Percentiles rank a stretch among this genome's conserved stretches.
phyloP scores from a whole-genome alignment of 148 eudicot genomes.

The Cornus kousa region DNA sequence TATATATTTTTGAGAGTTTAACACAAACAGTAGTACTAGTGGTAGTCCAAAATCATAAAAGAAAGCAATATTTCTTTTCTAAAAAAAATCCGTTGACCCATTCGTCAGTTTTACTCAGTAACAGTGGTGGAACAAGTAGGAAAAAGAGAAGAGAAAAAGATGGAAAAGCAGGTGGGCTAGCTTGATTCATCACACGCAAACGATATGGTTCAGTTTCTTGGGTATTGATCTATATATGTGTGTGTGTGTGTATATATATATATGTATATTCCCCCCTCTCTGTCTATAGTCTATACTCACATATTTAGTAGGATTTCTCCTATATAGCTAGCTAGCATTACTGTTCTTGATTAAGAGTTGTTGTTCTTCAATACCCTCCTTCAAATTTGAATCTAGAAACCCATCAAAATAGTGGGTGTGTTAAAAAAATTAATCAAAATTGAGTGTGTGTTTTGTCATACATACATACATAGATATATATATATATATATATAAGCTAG shows the following conservation, averaged over 20 bases:
- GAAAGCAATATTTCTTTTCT: neutral
- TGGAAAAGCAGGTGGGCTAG: neutral
- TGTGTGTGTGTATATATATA: too few species aligned
- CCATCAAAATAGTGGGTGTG: neutral
- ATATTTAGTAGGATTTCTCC: neutral
- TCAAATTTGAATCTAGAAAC: neutral
- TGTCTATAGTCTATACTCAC: neutral
- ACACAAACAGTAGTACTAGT: neutral
- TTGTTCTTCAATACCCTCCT: neutral
- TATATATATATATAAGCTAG: too few species aligned
- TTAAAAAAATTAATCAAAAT: neutral
- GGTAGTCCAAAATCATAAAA: neutral
- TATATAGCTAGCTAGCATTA: neutral
- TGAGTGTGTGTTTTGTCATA: neutral
- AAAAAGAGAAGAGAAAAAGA: constrained; percentile 3
- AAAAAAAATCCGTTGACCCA: neutral
- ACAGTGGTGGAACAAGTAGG: constrained; percentile 28
- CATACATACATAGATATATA: too few species aligned
- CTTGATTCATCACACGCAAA: neutral
- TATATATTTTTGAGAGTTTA: neutral
- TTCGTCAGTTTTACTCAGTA: constrained; percentile 39
- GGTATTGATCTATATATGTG: neutral
- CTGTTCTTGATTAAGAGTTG: too few species aligned
- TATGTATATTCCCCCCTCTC: neutral
- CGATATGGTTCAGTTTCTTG: neutral